A percentile compares a stretch with the other conserved stretches of the same genome.
Conservation (phyloP, 768 basidiomycete genomes). For the Tulasnella sp. region DNA sequence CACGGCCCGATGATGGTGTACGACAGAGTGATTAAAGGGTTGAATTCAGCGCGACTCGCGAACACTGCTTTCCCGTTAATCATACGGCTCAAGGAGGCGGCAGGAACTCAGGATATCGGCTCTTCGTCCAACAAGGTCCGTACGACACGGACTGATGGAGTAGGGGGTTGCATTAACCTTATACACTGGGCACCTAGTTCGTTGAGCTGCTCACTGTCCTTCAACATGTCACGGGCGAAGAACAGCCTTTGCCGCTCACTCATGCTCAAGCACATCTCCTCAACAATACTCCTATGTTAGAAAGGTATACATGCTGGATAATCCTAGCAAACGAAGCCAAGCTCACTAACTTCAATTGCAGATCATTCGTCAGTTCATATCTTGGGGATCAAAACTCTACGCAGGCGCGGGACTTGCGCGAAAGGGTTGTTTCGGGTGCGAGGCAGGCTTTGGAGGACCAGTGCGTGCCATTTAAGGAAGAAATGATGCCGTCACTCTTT, state of each 20-base stretch:
- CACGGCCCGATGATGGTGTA: conserved; percentile 96
- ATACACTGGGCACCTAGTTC: background rate
- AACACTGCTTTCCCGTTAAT: conserved; percentile 67
- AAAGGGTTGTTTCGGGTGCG: conserved; percentile 67
- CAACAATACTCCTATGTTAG: conserved; percentile 31
- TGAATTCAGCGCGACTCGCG: conserved; percentile 63
- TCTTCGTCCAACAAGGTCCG: too few relatives aligned
- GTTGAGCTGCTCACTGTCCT: conserved; percentile 48
- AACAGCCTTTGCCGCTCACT: conserved; percentile 62
- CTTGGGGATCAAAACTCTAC: conserved; percentile 52
- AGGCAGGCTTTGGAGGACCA: conserved; percentile 79
- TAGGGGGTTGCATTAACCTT: background rate
- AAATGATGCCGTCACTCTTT: background rate
- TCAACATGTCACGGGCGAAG: conserved; percentile 64
- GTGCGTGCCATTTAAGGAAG: conserved; percentile 22
- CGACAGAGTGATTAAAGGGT: conserved; percentile 64
- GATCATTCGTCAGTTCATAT: conserved; percentile 74
- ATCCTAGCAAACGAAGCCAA: too few relatives aligned
- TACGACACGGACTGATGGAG: too few relatives aligned
- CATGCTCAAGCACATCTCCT: conserved; percentile 75
- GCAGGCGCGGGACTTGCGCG: conserved; percentile 52
- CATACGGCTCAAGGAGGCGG: conserved; percentile 58
- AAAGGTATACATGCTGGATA: conserved; percentile 21
- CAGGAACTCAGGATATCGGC: conserved; percentile 21
- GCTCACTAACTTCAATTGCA: conserved; percentile 31